These are phyloP conservation scores for Ceratobasidium sp. DNA, from an alignment of 1,284 basidiomycete genomes.

Conservation along the genomic window DNA sequence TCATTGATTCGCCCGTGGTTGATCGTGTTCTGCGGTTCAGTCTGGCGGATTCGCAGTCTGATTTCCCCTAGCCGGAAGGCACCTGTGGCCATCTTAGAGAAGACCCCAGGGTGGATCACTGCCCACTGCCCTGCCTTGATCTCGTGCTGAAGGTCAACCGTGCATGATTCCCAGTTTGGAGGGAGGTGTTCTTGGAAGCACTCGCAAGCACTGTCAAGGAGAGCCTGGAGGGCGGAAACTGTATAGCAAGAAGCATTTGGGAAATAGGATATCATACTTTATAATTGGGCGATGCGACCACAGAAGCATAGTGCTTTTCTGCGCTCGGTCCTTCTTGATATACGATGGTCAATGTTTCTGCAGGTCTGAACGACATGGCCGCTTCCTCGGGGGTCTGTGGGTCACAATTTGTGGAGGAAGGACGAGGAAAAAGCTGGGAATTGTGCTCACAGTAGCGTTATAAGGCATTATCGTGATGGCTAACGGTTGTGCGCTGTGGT, in stretches of 20 bases:
- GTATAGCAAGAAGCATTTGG: neutral
- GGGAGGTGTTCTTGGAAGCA: conserved; percentile 32
- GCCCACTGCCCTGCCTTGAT: conserved; percentile 27
- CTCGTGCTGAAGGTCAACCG: conserved; percentile 26
- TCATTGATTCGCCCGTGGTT: too few relatives aligned
- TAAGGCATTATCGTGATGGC: neutral
- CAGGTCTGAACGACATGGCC: neutral
- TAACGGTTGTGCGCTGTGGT: neutral
- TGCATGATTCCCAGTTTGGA: neutral
- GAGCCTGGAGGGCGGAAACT: conserved; percentile 7
- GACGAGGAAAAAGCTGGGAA: neutral
- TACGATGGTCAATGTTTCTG: conserved; percentile 2
- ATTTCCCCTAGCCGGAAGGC: neutral
- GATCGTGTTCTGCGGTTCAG: neutral
- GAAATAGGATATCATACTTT: neutral
- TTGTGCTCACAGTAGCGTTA: neutral
- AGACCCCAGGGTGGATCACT: conserved; percentile 14
- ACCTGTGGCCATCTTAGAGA: neutral
- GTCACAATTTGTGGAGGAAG: too few relatives aligned
- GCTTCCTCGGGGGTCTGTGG: neutral
- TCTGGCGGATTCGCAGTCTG: neutral
- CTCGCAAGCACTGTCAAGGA: conserved; percentile 23
- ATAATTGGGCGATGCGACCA: conserved; percentile 16
- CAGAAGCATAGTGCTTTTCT: conserved; percentile 19
- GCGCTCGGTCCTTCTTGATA: conserved; percentile 1